Base-by-base conservation (phyloP, 1,284 basidiomycete species). In the Fomitopsis schrenkii region DNA sequence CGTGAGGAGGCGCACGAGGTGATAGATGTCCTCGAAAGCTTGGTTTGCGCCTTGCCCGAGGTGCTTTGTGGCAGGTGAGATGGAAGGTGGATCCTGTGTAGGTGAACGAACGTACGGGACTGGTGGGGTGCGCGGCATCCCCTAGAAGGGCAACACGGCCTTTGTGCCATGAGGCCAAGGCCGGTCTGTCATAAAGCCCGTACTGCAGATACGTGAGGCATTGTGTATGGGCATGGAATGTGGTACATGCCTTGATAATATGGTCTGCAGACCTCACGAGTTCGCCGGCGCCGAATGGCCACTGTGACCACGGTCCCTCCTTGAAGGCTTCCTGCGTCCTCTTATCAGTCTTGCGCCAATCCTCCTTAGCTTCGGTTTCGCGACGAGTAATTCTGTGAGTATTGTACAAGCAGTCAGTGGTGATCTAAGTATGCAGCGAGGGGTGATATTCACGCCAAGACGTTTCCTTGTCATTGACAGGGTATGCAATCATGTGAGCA, bases 11-110 rank as follows among this genome's bases (percentile, higher is more conserved):
- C 72, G 72, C 14, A 75, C 70, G 22, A 82, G 71, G 60, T 75
- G 73, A 58, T 76, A 77, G 48, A 77, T 67, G 65, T 82, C 80
- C 62, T 81, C 79, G 60, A 80, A 76, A 0, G 80, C 77, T 65
- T 80, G 80, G 64, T 81, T 82, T 6, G 80, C 79, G 28, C 80
- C 80, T 70, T 82, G 80, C 1, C 80, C 80, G 19, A 82, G 74
- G 64, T 82, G 80, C 79, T 81, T 57, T 35, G 22, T 45, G 4
- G 30, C 42, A 36, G 42, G 57, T 62, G 12, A 62, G 59, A 45
- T 62, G 19, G 36, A 50, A 33, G 30, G 30, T 2, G 2, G 3
- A 38, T 28, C 4, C 22, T 14, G 53, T 33, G 30, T 33, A 33
- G 9, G 26, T 30, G 26, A 19, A 15, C 2, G 38, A 8, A 59